Evolutionary conservation across 1,284 basidiomycete species (phyloP).

Genomic region (Malassezia furfur): DNA sequence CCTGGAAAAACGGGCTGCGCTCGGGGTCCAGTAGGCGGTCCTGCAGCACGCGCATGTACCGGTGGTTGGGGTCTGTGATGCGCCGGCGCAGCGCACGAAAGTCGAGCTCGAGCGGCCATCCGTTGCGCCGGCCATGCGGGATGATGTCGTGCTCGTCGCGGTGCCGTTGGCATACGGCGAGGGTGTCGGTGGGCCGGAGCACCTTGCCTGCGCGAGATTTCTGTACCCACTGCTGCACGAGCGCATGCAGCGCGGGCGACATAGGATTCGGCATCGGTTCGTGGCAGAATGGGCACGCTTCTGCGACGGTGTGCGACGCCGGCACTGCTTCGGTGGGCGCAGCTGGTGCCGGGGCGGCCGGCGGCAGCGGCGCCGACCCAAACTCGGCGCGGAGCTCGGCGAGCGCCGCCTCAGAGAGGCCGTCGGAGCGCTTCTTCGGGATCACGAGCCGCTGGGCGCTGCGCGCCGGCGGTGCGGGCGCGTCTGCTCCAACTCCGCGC

Average conservation of each 20-base stretch:
- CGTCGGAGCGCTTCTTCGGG: background rate
- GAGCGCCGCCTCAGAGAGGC: background rate
- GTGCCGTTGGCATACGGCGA: conserved; percentile 16
- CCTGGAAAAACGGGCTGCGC: conserved; percentile 9
- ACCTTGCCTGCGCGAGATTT: background rate
- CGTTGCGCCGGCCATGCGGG: conserved; percentile 2
- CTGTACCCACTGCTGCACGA: conserved; percentile 9
- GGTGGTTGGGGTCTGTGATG: conserved; percentile 2
- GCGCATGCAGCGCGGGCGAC: background rate
- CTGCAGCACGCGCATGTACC: conserved; percentile 12
- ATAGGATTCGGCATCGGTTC: conserved; percentile 1
- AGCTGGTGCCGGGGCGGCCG: background rate
- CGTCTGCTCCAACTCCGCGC: background rate
- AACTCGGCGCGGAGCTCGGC: conserved; percentile 12
- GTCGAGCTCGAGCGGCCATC: conserved; percentile 9
- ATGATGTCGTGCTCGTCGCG: conserved; percentile 16
- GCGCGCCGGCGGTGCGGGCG: background rate
- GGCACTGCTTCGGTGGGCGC: background rate
- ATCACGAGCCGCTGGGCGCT: background rate
- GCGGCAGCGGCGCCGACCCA: background rate
- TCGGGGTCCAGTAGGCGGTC: conserved; percentile 9
- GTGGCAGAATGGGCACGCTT: conserved; percentile 10
- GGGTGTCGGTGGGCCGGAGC: conserved; percentile 15
- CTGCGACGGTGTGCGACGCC: background rate
- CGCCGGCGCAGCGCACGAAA: conserved; percentile 10